These are phyloP conservation scores for Allium sativum DNA, from an alignment of 106 monocot genomes.

Conservation along the genomic window DNA sequence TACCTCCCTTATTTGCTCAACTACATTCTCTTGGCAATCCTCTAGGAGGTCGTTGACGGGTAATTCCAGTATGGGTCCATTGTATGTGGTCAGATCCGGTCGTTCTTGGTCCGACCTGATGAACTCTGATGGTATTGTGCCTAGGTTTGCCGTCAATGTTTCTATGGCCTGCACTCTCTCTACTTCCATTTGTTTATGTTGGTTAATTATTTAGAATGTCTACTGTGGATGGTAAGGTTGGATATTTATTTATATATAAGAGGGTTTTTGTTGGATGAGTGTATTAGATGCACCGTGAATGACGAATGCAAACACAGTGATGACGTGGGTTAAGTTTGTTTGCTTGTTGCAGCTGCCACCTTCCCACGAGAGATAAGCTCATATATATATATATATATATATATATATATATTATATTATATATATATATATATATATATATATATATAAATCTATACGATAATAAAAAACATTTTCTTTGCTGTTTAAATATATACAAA, in stretches of 20 bases:
- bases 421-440: too few relatives aligned
- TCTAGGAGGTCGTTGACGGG: constrained; percentile 56
- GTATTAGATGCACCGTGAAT: background rate
- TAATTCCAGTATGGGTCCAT: constrained; percentile 37
- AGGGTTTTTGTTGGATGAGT: background rate
- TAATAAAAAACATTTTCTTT: too few relatives aligned
- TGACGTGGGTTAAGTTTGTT: background rate
- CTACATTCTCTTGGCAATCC: constrained; percentile 4
- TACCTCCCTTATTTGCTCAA: constrained; percentile 19
- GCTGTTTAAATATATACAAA: too few relatives aligned
- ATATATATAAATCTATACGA: too few relatives aligned
- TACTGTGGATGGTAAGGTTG: background rate
- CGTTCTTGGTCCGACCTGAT: constrained; percentile 49
- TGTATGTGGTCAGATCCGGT: constrained; percentile 50
- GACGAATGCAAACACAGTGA: background rate
- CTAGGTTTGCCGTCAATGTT: constrained; percentile 5
- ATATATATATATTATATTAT: too few relatives aligned
- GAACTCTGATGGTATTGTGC: constrained; percentile 50
- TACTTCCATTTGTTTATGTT: constrained; percentile 23
- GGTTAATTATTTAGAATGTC: background rate
- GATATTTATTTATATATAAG: background rate
- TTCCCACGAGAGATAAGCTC: too few relatives aligned
- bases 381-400: too few relatives aligned
- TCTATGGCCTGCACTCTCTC: constrained; percentile 49
- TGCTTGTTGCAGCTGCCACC: background rate